Evolutionary conservation across 129 eudicot genomes (phyloP), one percentile per base, ranked within the genome.

Genomic region (Oenanthe sinensis): DNA sequence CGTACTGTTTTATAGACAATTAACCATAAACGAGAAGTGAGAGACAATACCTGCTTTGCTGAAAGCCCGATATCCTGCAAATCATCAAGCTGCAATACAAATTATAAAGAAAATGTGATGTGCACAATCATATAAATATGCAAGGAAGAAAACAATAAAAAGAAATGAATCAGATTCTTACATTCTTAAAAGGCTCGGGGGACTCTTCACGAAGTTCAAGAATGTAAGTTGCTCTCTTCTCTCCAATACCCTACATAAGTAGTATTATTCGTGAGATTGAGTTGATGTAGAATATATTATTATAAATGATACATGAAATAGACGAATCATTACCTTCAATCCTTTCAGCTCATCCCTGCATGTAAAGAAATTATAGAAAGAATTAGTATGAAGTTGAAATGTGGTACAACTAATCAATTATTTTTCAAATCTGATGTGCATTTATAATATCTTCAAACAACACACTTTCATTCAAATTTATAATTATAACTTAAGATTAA

Each of bases 111-210:
- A 39, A 39, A 39, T 39, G 42, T 26, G 10, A 33, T n/a, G 13
- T 6, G 37, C 37, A 13, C 6, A 2, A 24, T 10, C 8, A 78
- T 6, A 79, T 0, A 55, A n/a, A 44, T 20, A 70, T 26, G 68
- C 39, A 5, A 7, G 26, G 13, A 69, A 6, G 5, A 13, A 6
- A 2, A 58, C 30, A 12, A 65, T 8, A 14, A 28, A 65, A 65
- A 65, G 6, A 28, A 5, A 14, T 67, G 1, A 67, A 15, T n/a
- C 45, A 58, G 3, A 15, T 71, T 54, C 91, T 87, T 90, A 95
- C 98, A 54, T 75, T 79, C 86, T 95, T 95, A 74, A 95, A 95
- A 40, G 96, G 98, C 50, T 90, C 91, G 0, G 94, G 97, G 79
- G 94, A 88, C 58, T 95, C 88, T 81, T 90, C 92, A 39, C 98